Evolutionary conservation across 345 rosid species (phyloP).

Genomic region (Microcos paniculata): DNA sequence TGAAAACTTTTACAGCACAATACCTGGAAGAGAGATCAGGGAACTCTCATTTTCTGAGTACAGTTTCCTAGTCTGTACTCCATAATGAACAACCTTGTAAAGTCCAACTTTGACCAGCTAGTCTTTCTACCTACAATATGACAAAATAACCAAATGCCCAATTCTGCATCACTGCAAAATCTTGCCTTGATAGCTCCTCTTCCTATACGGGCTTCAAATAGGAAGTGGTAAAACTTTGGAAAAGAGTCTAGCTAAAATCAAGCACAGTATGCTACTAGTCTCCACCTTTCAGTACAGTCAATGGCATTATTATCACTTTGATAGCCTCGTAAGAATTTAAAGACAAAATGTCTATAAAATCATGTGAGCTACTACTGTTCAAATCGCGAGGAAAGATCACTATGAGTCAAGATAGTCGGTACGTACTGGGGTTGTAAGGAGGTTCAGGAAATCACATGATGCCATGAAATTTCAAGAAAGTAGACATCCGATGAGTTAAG

Average conservation of each 20-base stretch:
- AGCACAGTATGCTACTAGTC: not conserved
- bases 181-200: conserved; percentile 24
- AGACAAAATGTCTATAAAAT: not conserved
- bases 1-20: not conserved
- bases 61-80: conserved; percentile 1
- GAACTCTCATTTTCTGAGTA: not conserved
- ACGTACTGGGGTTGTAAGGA: not conserved
- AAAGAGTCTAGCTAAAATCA: conserved; percentile 18
- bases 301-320: not conserved
- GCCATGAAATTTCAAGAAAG: not conserved
- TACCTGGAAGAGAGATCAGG: not conserved
- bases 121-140: conserved; percentile 7
- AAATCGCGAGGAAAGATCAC: not conserved
- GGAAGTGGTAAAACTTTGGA: conserved; percentile 2
- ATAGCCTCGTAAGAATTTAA: not conserved
- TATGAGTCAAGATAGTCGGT: not conserved
- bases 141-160: conserved; percentile 15
- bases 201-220: conserved; percentile 4
- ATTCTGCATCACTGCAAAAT: conserved; percentile 29
- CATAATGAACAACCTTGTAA: conserved; percentile 1
- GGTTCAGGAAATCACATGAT: not conserved
- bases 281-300: conserved; percentile 1
- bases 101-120: conserved; percentile 29
- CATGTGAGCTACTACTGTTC: not conserved
- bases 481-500: not conserved